A percentile compares a stretch with the other conserved stretches of the same genome.
Evolutionary conservation across 2,329 filamentous ascomycete genomes (phyloP).

Genomic region (Lithohypha guttulata): DNA sequence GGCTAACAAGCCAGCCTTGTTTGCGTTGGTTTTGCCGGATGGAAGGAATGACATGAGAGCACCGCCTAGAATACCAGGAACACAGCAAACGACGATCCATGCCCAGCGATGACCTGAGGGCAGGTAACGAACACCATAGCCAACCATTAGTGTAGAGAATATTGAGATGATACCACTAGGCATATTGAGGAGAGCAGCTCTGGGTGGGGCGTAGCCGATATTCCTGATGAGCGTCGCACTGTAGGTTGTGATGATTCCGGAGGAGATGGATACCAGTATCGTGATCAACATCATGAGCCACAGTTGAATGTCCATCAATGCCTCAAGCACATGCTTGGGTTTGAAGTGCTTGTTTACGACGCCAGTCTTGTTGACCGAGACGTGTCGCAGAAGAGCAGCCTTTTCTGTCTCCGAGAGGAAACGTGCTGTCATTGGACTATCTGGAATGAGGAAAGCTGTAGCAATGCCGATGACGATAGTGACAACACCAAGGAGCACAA

Average conservation of each 20-base stretch:
- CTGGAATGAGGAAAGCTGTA: slow-evolving; percentile 38
- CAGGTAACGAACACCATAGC: slow-evolving; percentile 34
- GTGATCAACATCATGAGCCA: slow-evolving; percentile 30
- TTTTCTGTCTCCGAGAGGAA: slow-evolving; percentile 18
- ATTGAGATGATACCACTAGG: slow-evolving; percentile 21
- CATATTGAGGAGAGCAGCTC: slow-evolving; percentile 30
- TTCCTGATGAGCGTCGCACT: slow-evolving; percentile 30
- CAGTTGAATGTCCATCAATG: slow-evolving; percentile 35
- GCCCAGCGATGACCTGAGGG: slow-evolving; percentile 24
- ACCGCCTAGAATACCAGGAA: slow-evolving; percentile 39
- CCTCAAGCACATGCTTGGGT: slow-evolving; percentile 35
- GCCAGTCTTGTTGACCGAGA: slow-evolving; percentile 29
- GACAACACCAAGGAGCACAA: slow-evolving; percentile 38
- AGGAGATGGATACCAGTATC: slow-evolving; percentile 27
- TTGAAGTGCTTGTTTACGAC: slow-evolving; percentile 44
- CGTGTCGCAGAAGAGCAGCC: slow-evolving; percentile 12
- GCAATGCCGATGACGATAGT: slow-evolving; percentile 35
- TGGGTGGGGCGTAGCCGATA: slow-evolving; percentile 28
- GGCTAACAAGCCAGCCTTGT: slow-evolving; percentile 34
- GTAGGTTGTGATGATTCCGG: slow-evolving; percentile 30
- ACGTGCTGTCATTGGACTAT: slow-evolving; percentile 38
- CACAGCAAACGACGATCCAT: slow-evolving; percentile 23
- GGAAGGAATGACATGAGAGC: slow-evolving; percentile 29
- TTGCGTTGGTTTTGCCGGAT: slow-evolving; percentile 20
- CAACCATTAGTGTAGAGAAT: slow-evolving; percentile 31